Base-by-base conservation (phyloP, 768 basidiomycete species). In the Leccinum rimulosum region DNA sequence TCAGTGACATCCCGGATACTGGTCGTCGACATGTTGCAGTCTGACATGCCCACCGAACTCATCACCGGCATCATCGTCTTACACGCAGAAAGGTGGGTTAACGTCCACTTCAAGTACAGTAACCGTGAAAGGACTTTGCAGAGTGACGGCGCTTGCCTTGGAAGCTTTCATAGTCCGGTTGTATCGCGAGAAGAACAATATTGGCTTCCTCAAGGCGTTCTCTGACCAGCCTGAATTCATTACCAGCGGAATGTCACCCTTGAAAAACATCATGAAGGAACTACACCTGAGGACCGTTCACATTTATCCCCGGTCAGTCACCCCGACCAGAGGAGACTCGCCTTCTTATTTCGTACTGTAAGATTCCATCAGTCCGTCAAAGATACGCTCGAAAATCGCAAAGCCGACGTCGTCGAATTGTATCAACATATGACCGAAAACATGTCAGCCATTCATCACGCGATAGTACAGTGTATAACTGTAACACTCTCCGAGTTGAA, bases 221-320 rank as follows among this genome's bases (percentile, higher is more conserved):
- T 93, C 94, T 2, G 97, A 98, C 72, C 91, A 98, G 66, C 95
- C 96, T 4, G 97, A 98, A 71, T 85, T 89, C 61, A 97, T 99
- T 61, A 95, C 90, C 0, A 92, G 86, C 61, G 96, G 95, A 1
- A 74, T 98, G 71, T 93, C 92, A 1, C 97, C 97, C 1, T 77
- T 99, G 22, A 90, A 87, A 66, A 94, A 88, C 55, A 89, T 96
- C 61, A 86, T 99, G 84, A 93, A 94, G 61, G 93, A 96, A 70
- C 81, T 98, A 7, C 92, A 95, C 63, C 77, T 98, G 50, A 84
- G 91, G 22, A 86, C 80, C n/a, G 93, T 95, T 6, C 87, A 93
- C 67, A 88, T 99, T 14, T 97, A 91, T 75, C 97, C 97, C 19
- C 82, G 96, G 93, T 93, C 69, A 49, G 70, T 65, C 11, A 45